Conservation (phyloP, 495 filamentous ascomycete species). For the Aspergillus ostianus region DNA sequence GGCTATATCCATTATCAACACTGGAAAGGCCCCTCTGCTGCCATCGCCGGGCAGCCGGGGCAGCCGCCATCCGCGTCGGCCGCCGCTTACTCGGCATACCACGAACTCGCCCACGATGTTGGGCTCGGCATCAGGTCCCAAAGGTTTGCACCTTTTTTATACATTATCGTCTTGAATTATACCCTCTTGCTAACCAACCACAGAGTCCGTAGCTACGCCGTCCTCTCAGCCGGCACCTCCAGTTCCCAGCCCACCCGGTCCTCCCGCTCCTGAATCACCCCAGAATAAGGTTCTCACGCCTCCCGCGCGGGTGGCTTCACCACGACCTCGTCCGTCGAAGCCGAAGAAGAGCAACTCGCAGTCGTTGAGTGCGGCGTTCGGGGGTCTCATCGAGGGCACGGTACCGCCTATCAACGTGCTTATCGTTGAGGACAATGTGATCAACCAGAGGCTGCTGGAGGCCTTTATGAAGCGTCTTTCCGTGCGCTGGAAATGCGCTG, state of each 20-base stretch:
- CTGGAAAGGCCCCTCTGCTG: constrained; percentile 74
- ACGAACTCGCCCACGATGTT: constrained; percentile 79
- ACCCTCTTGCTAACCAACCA: constrained; percentile 16
- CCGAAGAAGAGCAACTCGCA: constrained; percentile 46
- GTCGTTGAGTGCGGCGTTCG: constrained; percentile 36
- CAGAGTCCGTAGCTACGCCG: constrained; percentile 33
- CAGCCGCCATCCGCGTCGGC: constrained; percentile 42
- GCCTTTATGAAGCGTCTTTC: constrained; percentile 96
- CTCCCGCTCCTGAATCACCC: constrained; percentile 33
- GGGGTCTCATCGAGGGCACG: constrained; percentile 73
- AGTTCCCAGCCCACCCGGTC: constrained; percentile 39
- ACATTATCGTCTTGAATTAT: no score
- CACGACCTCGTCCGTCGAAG: constrained; percentile 36
- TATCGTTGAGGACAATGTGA: constrained; percentile 98
- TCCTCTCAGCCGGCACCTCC: constrained; percentile 28
- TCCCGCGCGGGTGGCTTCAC: constrained; percentile 37
- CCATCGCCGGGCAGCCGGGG: constrained; percentile 76
- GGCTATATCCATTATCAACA: constrained; percentile 76
- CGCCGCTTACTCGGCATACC: constrained; percentile 59
- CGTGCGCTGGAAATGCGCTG: constrained; percentile 96
- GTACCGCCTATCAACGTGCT: constrained; percentile 97
- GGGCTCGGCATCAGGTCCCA: constrained; percentile 28
- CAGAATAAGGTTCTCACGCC: constrained; percentile 37
- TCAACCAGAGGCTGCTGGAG: constrained; percentile 89
- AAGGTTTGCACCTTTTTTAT: constrained; percentile 25